phyloP scores from a whole-genome alignment of 2,329 filamentous ascomycete genomes.

The Pezicula neosporulosa region DNA sequence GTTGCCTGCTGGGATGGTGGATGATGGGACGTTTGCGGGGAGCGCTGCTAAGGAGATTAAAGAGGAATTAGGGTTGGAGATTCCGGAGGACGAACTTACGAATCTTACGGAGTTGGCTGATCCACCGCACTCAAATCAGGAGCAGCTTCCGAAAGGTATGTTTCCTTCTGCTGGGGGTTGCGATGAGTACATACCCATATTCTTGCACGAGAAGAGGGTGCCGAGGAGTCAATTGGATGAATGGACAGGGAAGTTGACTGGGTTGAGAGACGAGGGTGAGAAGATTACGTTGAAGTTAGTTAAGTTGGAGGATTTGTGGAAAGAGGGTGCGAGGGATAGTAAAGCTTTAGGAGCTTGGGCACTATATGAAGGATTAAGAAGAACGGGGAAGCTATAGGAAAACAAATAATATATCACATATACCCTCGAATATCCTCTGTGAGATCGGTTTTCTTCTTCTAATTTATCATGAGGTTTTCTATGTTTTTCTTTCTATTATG shows the following conservation, averaged over 20 bases:
- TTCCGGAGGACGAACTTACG: conserved; percentile 41
- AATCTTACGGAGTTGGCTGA: conserved; percentile 47
- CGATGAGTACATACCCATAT: conserved; percentile 58
- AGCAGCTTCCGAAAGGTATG: conserved; percentile 42
- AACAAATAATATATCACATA: background rate
- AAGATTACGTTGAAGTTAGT: conserved; percentile 60
- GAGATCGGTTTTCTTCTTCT: too few species aligned
- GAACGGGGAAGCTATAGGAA: conserved; percentile 22
- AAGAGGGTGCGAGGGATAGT: conserved; percentile 51
- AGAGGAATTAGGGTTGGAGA: conserved; percentile 55
- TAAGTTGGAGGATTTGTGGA: conserved; percentile 53
- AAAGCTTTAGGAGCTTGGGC: conserved; percentile 58
- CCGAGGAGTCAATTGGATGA: conserved; percentile 45
- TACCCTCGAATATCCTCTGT: too few species aligned
- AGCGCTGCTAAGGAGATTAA: conserved; percentile 56
- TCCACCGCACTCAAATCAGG: conserved; percentile 20
- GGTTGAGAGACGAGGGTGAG: conserved; percentile 54
- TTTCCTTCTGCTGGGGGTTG: conserved; percentile 57
- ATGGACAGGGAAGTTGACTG: conserved; percentile 56
- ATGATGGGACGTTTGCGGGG: conserved; percentile 52
- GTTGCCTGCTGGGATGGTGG: conserved; percentile 57
- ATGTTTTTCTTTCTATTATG: background rate
- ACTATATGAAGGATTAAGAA: conserved; percentile 52
- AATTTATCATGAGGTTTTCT: background rate
- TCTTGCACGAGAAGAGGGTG: conserved; percentile 51